Conservation (phyloP, 2,329 filamentous ascomycete species). For the Periconia macrospinosa region DNA sequence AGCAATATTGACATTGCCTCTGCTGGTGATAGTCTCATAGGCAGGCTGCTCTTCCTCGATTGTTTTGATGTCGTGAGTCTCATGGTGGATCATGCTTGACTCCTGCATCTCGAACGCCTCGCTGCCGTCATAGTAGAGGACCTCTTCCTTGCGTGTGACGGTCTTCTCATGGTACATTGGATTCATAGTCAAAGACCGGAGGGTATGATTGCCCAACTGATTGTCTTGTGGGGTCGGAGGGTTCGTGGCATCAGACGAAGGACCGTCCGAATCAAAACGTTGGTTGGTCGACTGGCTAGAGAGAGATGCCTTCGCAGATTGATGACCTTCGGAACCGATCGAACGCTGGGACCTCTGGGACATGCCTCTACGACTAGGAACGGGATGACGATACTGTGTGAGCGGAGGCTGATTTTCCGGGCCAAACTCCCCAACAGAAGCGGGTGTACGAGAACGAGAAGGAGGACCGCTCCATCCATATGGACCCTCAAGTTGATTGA, state of each 20-base stretch:
- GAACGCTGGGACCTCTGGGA: constrained; percentile 4
- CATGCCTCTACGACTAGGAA: not conserved
- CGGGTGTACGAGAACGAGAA: constrained; percentile 15
- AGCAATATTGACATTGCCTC: constrained; percentile 5
- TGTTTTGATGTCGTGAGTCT: constrained; percentile 46
- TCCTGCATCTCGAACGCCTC: constrained; percentile 36
- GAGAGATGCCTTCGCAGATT: constrained; percentile 23
- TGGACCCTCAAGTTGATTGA: too few species aligned
- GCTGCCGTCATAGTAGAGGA: constrained; percentile 42
- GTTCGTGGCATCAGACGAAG: constrained; percentile 48
- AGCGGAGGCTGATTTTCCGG: constrained; percentile 14
- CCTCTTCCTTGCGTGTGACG: constrained; percentile 1
- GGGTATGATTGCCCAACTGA: not conserved
- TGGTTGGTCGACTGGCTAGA: constrained; percentile 35
- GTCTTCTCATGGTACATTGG: not conserved
- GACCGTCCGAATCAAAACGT: constrained; percentile 43
- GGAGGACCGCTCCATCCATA: constrained; percentile 12
- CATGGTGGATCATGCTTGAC: constrained; percentile 29
- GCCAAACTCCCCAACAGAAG: constrained; percentile 11
- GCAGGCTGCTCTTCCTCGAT: constrained; percentile 43
- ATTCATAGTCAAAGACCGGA: not conserved
- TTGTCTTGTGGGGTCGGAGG: constrained; percentile 48
- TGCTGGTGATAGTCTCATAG: constrained; percentile 11
- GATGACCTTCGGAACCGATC: not conserved
- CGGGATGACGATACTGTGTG: not conserved